Evolutionary conservation across 2,329 filamentous ascomycete species (phyloP).

Genomic region (Penicillium vulpinum): DNA sequence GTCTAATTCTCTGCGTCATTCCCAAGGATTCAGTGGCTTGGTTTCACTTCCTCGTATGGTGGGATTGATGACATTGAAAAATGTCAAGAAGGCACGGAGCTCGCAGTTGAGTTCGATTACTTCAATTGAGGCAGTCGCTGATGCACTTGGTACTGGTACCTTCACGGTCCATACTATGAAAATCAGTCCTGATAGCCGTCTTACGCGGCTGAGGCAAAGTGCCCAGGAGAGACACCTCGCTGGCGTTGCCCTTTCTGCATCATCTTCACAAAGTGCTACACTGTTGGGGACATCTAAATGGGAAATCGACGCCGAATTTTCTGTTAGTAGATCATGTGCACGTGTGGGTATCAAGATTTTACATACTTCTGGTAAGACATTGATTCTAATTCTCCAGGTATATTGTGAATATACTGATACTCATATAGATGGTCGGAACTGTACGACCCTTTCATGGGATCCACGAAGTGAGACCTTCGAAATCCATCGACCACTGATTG

Average conservation of each 20-base stretch:
- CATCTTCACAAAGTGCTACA: neutral
- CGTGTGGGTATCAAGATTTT: conserved; percentile 33
- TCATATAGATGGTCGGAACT: conserved; percentile 26
- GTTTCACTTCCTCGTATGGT: conserved; percentile 50
- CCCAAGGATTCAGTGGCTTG: conserved; percentile 53
- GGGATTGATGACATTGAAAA: conserved; percentile 39
- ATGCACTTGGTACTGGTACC: conserved; percentile 22
- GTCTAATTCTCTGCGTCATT: conserved; percentile 43
- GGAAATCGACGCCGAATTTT: conserved; percentile 31
- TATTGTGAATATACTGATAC: neutral
- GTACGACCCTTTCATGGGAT: conserved; percentile 45
- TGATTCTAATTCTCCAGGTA: neutral
- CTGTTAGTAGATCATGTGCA: conserved; percentile 25
- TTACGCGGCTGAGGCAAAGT: conserved; percentile 30
- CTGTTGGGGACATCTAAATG: conserved; percentile 21
- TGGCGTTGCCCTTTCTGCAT: conserved; percentile 1
- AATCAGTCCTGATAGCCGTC: conserved; percentile 32
- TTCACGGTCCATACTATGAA: conserved; percentile 49
- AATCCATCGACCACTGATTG: conserved; percentile 37
- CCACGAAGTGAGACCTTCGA: conserved; percentile 42
- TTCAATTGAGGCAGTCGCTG: conserved; percentile 39
- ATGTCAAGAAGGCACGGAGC: conserved; percentile 40
- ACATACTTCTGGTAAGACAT: conserved; percentile 23
- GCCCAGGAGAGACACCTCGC: conserved; percentile 10
- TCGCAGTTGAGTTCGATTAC: conserved; percentile 44